Base-by-base conservation (phyloP, 2,329 filamentous ascomycete species). In the Dissoconium aciculare region DNA sequence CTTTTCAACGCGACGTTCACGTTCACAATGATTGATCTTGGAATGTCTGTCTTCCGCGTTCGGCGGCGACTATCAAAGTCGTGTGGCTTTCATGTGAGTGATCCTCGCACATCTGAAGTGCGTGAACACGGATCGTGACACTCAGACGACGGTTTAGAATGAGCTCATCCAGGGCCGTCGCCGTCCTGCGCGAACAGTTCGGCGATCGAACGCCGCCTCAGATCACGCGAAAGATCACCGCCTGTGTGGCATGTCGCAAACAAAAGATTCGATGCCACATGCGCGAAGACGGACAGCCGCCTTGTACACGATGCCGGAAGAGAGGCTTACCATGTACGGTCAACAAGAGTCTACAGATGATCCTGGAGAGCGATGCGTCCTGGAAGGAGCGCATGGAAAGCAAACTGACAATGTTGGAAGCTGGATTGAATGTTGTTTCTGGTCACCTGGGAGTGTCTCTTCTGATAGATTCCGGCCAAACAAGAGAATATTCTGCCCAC, bases 341-440 rank as follows among this genome's bases (percentile, higher is more conserved):
- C 14, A 59, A 59, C 34, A 47, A 55, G 24, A 58, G 53, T 37
- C 34, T 60, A 17, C 56, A 60, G 34, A 60, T 57, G 49, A 41
- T 60, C 21, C 39, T 61, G 14, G 56, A 60, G 33, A 49, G 50
- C 23, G 57, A 60, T 41, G 51, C 47, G 13, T 44, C 43, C 44
- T 62, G 58, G 58, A 61, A 60, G 42, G 45, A 50, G 3, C 37
- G 45, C 6, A 49, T 60, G 21, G 51, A 54, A 11, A 53, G 47
- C 37, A 58, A 62, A 16, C 50, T 57, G 2, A 60, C 59, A 0
- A 60, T 59, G 30, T 64, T 64, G 31, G 51, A 54, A 42, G 62
- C 61, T 3, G 59, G 59, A 0, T 60, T 63, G 0, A 59, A 60
- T 0, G 57, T n/a, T n/a, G n/a, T n/a, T n/a, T n/a, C n/a, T n/a